phyloP scores from a whole-genome alignment of 371 early-diverging fungal genomes.

The Catenaria anguillulae region DNA sequence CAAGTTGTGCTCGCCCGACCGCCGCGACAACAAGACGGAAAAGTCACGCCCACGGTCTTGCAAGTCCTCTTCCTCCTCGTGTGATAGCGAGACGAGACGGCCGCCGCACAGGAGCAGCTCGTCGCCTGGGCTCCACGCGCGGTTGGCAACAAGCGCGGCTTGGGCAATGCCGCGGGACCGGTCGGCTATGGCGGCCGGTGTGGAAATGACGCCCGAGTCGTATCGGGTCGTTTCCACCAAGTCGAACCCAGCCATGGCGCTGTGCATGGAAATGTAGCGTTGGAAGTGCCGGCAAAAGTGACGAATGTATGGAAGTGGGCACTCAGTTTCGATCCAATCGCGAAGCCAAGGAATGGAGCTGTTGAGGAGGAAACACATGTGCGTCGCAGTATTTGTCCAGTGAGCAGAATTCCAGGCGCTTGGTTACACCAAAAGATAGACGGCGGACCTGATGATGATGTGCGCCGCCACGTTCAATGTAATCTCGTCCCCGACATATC shows the following conservation, averaged over 20 bases:
- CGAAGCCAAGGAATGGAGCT: neutral
- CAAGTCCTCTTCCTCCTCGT: constrained; percentile 50
- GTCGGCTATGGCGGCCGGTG: no score
- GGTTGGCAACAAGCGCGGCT: constrained; percentile 70
- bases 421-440: no score
- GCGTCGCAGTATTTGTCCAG: no score
- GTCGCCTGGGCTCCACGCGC: constrained; percentile 53
- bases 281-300: constrained; percentile 27
- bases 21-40: constrained; percentile 67
- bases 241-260: constrained; percentile 69
- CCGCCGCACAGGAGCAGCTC: constrained; percentile 63
- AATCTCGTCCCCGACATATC: neutral
- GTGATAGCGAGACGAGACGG: constrained; percentile 51
- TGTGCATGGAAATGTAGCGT: constrained; percentile 58
- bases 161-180: constrained; percentile 52
- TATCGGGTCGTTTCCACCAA: constrained; percentile 24
- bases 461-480: neutral
- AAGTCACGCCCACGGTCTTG: constrained; percentile 58
- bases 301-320: neutral
- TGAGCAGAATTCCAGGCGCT: no score
- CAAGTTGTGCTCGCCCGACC: constrained; percentile 52
- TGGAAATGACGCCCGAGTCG: constrained; percentile 36
- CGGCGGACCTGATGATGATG: neutral
- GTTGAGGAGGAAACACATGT: no score
- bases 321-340: neutral